Evolutionary conservation across 148 eudicot species (phyloP), one percentile per base, ranked within the genome.

Genomic region (Nepenthes gracilis): DNA sequence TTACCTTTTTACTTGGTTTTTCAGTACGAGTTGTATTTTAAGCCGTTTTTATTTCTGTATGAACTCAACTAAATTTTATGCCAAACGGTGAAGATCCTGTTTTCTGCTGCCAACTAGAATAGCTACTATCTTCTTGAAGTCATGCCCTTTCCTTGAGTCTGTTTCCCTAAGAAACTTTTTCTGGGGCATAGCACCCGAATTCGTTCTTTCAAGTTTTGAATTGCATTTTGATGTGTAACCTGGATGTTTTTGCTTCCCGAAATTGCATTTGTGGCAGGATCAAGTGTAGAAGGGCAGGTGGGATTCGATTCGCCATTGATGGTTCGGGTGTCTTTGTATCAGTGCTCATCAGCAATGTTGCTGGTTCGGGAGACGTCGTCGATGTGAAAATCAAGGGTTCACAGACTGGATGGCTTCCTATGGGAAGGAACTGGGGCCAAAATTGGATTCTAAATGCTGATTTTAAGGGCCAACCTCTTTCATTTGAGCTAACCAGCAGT

Each of bases 381-480:
- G 87, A 70, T 5, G 85, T 84, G 63, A 82, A 82, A 76, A 65
- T 88, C 36, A 91, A 91, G 75, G 97, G 97, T 14, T 84, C 93
- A 35, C 74, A 65, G 65, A 91, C 97, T 34, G 97, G 93, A 45
- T 87, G 97, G 93, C 87, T 91, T 33, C 86, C 87, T 2, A 87
- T 91, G 90, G 87, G 89, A 34, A 75, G 96, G 63, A 85, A 80
- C 40, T 83, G 96, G 96, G 94, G 96, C 33, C 93, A 83, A 53
- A 83, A 85, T 73, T 92, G 97, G 96, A 89, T 85, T 61, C 74
- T 92, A 53, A 85, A 81, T 61, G 94, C 90, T 2, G 90, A 92
- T 63, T 51, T 92, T 48, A 85, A 77, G 77, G 82, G 80, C 12
- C 96, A 88, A 47, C 93, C 90, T 38, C 84, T 88, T 48, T 92